Evolutionary conservation across 225 moss, liverwort and hornwort genomes (phyloP).

Genomic region (Pleurozium schreberi): DNA sequence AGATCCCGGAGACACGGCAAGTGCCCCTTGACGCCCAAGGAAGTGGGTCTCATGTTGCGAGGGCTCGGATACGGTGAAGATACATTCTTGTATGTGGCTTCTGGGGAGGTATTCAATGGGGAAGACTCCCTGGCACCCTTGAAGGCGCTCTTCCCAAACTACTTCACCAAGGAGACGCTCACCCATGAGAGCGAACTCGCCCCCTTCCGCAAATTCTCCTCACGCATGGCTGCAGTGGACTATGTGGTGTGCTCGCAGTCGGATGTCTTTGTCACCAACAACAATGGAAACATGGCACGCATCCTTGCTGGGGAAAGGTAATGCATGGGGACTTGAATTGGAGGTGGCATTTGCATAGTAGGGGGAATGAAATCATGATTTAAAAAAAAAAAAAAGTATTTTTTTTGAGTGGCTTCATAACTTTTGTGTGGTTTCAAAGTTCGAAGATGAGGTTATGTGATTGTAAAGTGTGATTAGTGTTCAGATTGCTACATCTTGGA

Average conservation of each 20-base stretch:
- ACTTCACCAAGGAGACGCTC: conserved; percentile 57
- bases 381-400: no score
- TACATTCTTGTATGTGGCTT: conserved; percentile 62
- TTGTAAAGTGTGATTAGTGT: not conserved
- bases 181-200: conserved; percentile 20
- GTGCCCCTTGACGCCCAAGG: conserved; percentile 63
- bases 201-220: conserved; percentile 45
- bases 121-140: conserved; percentile 52
- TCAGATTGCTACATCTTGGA: not conserved
- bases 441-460: not conserved
- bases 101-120: conserved; percentile 73
- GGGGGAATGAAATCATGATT: no score
- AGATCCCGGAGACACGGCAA: conserved; percentile 66
- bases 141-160: conserved; percentile 65
- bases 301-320: conserved; percentile 80
- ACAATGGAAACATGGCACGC: conserved; percentile 85
- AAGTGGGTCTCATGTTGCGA: conserved; percentile 71
- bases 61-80: conserved; percentile 54
- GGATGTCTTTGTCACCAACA: conserved; percentile 81
- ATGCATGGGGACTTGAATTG: not conserved
- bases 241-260: conserved; percentile 71
- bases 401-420: not conserved
- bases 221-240: conserved; percentile 80
- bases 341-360: no score
- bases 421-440: not conserved